phyloP scores from a whole-genome alignment of 2,329 filamentous ascomycete species.

The Fusarium xyrophilum region DNA sequence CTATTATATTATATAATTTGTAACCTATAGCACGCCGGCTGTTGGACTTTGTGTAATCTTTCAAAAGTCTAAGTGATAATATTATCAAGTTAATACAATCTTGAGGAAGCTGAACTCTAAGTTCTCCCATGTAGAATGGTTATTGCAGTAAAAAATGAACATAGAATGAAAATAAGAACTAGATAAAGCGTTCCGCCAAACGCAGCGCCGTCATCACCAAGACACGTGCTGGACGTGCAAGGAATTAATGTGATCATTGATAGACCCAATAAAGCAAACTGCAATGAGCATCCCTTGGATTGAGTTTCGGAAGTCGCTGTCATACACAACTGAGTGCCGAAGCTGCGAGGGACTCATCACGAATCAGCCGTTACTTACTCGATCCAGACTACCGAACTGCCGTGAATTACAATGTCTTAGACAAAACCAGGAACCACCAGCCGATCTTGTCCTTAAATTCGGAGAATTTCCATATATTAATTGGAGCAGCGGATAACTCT shows the following conservation, averaged over 20 bases:
- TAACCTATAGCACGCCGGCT: fast-evolving
- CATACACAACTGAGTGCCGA: not conserved
- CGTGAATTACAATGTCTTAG: not conserved
- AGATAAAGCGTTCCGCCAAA: fast-evolving
- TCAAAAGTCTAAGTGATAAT: fast-evolving
- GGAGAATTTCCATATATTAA: not conserved
- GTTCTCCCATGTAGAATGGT: fast-evolving
- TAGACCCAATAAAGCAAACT: fast-evolving
- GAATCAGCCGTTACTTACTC: not conserved
- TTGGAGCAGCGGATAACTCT: not conserved
- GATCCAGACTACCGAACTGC: not conserved
- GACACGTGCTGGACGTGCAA: not conserved
- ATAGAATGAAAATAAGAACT: fast-evolving
- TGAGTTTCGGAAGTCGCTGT: not conserved
- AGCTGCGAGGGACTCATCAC: not conserved
- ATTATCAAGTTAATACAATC: fast-evolving
- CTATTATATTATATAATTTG: no score
- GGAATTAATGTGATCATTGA: fast-evolving
- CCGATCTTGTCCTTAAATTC: not conserved
- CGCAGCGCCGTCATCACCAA: fast-evolving
- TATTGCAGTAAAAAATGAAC: fast-evolving
- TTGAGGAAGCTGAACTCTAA: fast-evolving
- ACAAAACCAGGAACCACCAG: not conserved
- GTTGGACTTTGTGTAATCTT: fast-evolving
- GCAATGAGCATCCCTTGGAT: not conserved